phyloP scores from a whole-genome alignment of 768 basidiomycete genomes.

The Naganishia vishniacii region DNA sequence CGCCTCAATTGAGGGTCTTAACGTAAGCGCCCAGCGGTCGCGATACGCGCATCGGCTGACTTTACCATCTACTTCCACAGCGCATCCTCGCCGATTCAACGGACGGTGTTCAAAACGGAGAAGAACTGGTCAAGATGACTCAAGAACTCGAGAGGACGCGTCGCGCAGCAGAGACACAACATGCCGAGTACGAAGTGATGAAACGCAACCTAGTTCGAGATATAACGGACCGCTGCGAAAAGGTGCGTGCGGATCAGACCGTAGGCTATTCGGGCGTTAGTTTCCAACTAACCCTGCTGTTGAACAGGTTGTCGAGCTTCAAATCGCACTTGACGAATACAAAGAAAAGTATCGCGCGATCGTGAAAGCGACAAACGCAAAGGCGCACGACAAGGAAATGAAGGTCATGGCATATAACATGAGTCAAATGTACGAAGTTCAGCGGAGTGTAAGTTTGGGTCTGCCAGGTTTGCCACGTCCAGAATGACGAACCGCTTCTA shows the following conservation, averaged over 20 bases:
- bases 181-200: constrained; percentile 95
- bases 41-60: constrained; percentile 11
- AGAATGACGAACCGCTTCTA: constrained; percentile 28
- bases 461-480: not conserved
- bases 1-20: constrained; percentile 94
- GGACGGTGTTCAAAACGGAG: constrained; percentile 93
- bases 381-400: constrained; percentile 99
- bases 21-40: constrained; percentile 55
- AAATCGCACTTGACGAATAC: constrained; percentile 97
- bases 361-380: constrained; percentile 94
- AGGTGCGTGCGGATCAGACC: constrained; percentile 60
- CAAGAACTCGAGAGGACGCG: constrained; percentile 94
- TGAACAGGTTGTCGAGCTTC: constrained; percentile 90
- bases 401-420: constrained; percentile 94
- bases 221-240: constrained; percentile 98
- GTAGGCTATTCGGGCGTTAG: too few species aligned
- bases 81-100: constrained; percentile 92
- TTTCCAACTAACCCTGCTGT: too few species aligned
- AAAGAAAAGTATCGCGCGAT: constrained; percentile 99
- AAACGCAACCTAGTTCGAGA: constrained; percentile 99
- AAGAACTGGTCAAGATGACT: constrained; percentile 92
- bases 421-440: constrained; percentile 87
- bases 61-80: constrained; percentile 50
- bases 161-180: constrained; percentile 94
- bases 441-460: constrained; percentile 70